Evolutionary conservation across 1,284 basidiomycete species (phyloP), one percentile per base, ranked within the genome.

Genomic region (Schizophyllum amplum): DNA sequence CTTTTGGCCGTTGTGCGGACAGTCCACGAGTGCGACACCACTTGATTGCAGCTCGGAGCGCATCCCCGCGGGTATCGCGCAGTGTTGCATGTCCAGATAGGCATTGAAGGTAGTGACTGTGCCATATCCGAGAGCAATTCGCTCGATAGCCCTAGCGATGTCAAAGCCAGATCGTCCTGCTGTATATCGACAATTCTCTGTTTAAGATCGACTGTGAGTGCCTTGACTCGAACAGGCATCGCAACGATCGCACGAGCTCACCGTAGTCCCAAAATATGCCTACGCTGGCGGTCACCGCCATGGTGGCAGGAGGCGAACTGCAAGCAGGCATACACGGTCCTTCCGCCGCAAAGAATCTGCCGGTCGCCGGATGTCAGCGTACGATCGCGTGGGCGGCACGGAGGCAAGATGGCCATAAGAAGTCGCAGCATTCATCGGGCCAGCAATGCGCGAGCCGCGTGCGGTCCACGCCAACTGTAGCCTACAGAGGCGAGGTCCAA

Each of bases 11-110:
- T 80, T 81, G 57, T 81, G 79, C 15, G 81, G 81, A 59, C 79
- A 82, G 62, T 83, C 78, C 33, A 74, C 78, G 51, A 85, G 62
- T 13, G 82, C 81, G 6, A 84, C 76, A 2, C 83, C 82, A 17
- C 83, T 83, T 0, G 74, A 75, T 61, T 84, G 82, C 21, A 84
- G 71, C 63, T 84, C 80, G 1, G 78, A 85, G 62, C 74, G 80
- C 53, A 77, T 42, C 3, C 13, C 7, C 33, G 33, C 33, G 33
- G 33, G 33, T 42, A 42, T 9, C 33, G 33, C 33, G 33, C 33
- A 42, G 33, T 13, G 17, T 17, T 42, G 33, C 33, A 42, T 42
- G 33, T 78, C 72, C 52, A 71, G 62, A 59, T 79, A 80, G 15
- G 75, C 75, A 57, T 72, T 76, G 70, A 74, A 73, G 24, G 62